Percentiles rank a stretch among this genome's conserved stretches.
phyloP scores from a whole-genome alignment of 176 grass and related monocot species.

The Cocos nucifera region DNA sequence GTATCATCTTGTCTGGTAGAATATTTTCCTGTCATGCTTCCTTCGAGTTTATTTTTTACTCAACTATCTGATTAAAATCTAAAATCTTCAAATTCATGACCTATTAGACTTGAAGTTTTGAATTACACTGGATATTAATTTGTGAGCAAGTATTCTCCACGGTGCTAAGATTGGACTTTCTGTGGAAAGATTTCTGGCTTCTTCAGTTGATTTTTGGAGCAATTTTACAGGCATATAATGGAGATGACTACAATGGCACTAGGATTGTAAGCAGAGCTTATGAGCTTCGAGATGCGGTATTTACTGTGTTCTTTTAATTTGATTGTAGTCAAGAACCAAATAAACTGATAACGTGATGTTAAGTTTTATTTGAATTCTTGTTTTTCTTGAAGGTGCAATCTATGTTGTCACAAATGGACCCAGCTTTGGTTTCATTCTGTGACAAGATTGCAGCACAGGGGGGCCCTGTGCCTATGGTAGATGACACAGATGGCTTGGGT shows the following conservation, averaged over 20 bases:
- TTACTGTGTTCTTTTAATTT: neutral
- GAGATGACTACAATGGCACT: conserved; percentile 74
- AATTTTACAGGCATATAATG: conserved; percentile 65
- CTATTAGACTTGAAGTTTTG: no score
- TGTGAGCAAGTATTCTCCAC: no score
- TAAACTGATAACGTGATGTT: no score
- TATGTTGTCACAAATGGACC: conserved; percentile 99
- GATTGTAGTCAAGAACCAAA: neutral
- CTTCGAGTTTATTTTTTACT: neutral
- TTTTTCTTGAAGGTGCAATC: conserved; percentile 56
- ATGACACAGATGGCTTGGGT: conserved; percentile 45
- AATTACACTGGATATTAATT: no score
- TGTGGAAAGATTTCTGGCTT: neutral
- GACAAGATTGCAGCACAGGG: conserved; percentile 86
- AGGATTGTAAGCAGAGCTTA: conserved; percentile 97
- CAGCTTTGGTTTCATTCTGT: conserved; percentile 80
- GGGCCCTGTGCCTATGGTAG: conserved; percentile 41
- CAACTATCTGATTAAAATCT: no score
- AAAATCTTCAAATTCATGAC: no score
- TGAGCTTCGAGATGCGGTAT: conserved; percentile 94
- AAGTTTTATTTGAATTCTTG: neutral
- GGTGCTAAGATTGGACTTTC: no score
- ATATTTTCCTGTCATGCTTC: conserved; percentile 7
- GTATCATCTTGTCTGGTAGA: conserved; percentile 21
- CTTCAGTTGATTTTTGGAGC: neutral